Conservation (phyloP, 129 eudicot genomes). For the Saussurea involucrata region DNA sequence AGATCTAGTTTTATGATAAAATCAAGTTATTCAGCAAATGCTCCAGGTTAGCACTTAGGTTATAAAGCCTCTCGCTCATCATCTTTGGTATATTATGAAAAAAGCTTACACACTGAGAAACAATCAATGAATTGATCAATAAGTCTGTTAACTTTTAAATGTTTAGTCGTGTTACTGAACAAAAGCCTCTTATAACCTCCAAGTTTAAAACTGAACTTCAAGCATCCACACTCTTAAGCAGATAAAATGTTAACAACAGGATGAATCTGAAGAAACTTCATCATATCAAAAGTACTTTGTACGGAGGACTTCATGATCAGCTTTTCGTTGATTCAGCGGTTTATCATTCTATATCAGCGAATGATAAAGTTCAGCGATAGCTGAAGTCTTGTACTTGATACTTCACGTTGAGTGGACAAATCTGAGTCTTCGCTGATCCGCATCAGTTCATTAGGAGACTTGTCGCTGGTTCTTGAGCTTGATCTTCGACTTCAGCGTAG, state of each 20-base stretch:
- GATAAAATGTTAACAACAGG: background rate
- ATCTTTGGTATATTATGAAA: background rate
- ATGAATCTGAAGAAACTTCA: background rate
- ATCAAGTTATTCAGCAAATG: background rate
- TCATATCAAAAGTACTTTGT: background rate
- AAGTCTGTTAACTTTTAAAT: background rate
- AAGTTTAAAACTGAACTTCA: background rate
- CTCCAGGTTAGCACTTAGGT: background rate
- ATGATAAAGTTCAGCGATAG: no score
- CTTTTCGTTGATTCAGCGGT: no score
- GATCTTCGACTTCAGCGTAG: no score
- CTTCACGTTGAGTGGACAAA: no score
- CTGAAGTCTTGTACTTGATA: no score
- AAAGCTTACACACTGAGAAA: background rate
- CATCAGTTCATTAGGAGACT: no score
- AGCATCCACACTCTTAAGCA: background rate
- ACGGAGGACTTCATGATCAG: no score
- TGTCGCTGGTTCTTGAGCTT: no score
- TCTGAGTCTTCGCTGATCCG: no score
- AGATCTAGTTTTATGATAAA: background rate
- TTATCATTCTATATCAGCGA: no score
- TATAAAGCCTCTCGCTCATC: background rate
- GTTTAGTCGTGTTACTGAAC: background rate
- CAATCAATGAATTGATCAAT: background rate
- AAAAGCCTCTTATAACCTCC: background rate